Evolutionary conservation across 78 protist species (phyloP).

Genomic region (Goniomonas avonlea): DNA sequence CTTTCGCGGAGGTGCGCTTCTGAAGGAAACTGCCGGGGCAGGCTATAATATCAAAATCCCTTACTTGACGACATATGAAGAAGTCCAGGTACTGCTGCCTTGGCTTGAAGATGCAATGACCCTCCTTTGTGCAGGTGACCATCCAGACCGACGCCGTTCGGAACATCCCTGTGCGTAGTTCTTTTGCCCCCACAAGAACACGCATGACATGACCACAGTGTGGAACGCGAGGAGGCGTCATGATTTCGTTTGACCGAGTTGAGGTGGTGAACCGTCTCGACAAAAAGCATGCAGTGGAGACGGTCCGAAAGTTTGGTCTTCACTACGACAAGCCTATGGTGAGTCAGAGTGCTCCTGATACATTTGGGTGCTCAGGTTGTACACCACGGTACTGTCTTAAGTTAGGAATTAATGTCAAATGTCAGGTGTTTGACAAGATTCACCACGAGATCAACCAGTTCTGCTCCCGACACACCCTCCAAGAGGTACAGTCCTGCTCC

Average conservation of each 20-base stretch:
- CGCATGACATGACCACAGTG: no score
- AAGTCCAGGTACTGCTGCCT: neutral
- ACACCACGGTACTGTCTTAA: no score
- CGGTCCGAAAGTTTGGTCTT: neutral
- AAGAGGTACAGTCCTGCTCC: neutral
- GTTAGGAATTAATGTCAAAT: constrained; percentile 23
- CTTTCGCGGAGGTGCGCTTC: constrained; percentile 30
- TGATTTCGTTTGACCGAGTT: constrained; percentile 30
- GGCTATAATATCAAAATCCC: neutral
- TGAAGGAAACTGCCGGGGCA: neutral
- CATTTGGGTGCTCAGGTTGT: no score
- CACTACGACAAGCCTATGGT: constrained; percentile 39
- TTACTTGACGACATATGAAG: neutral
- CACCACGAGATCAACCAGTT: constrained; percentile 62
- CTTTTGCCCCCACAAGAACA: no score
- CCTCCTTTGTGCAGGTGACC: constrained; percentile 21
- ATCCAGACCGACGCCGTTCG: constrained; percentile 43
- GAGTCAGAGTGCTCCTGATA: no score
- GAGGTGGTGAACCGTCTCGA: constrained; percentile 55
- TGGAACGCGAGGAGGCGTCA: constrained; percentile 63
- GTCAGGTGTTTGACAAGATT: constrained; percentile 52
- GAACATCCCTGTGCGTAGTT: constrained; percentile 41
- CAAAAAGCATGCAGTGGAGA: constrained; percentile 8
- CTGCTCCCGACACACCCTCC: constrained; percentile 57
- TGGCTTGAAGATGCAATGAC: neutral